Evolutionary conservation across 1,139 yeast genomes (phyloP), one percentile per base, ranked within the genome.

Genomic region (Sugiyamaella castrensis): DNA sequence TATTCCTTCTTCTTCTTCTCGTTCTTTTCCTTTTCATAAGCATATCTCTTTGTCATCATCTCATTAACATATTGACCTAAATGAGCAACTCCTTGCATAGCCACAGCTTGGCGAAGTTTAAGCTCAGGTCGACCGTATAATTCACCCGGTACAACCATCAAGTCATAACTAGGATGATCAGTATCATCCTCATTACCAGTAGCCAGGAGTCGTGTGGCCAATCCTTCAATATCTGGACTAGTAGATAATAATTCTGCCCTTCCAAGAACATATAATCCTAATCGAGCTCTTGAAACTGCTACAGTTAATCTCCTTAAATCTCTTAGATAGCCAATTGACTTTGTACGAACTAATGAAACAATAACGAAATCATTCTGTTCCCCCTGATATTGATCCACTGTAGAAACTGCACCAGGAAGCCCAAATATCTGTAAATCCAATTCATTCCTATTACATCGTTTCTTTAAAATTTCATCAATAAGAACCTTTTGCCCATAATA

Each of bases 401-500:
- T 64, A 11, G 59, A 43, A 29, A 57, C 53, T 8, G 47, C 43
- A 16, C 16, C 31, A 8, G 72, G 72, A 33, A 47, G 16, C 1
- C 73, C 72, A 54, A 69, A 67, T 11, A 56, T 49, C 19, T 47
- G 47, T 28, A 27, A 42, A 27, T 54, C 50, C 6, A 38, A 46
- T 24, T 42, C 47, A 7, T 40, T 44, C 13, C 54, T 47, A 9
- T 46, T 40, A 46, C 71, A 65, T 26, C 67, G 56, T 32, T 53
- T 49, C 2, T 50, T 50, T 10, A 66, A 45, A 15, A 67, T 56
- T 46, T 67, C 69, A 13, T 57, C 57, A 33, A 71, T 51, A 39
- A 66, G 54, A 29, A 48, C 58, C 46, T 58, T 60, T 50, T 65
- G 87, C 7, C 73, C 71, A 15, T 64, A 63, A 29, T 71, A 72